A percentile compares a stretch with the other conserved stretches of the same genome.
Evolutionary conservation across 306 rosid genomes (phyloP).

Genomic region (Prunus dulcis): DNA sequence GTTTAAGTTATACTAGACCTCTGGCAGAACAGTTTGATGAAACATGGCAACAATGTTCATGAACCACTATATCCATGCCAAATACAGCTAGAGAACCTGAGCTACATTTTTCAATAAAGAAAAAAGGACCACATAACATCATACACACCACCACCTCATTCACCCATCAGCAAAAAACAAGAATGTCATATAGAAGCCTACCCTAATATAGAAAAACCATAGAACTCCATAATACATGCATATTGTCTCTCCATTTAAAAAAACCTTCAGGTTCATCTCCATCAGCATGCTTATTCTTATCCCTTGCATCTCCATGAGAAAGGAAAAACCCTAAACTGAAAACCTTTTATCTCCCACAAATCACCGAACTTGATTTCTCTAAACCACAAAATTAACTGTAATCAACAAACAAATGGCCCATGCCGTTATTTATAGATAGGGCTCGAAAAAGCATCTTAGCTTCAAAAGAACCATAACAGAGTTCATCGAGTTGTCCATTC

Average conservation of each 20-base stretch:
- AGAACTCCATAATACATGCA: conserved; percentile 30
- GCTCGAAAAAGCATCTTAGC: conserved; percentile 8
- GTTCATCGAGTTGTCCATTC: conserved; percentile 39
- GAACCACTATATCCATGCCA: background rate
- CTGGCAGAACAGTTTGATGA: conserved; percentile 15
- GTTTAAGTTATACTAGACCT: background rate
- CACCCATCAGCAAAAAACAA: background rate
- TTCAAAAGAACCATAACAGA: conserved; percentile 40
- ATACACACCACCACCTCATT: background rate
- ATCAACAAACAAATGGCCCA: conserved; percentile 16
- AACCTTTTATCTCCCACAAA: conserved; percentile 31
- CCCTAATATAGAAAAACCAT: conserved; percentile 16
- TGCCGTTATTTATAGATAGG: conserved; percentile 15
- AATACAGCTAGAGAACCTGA: background rate
- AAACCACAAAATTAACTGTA: conserved; percentile 26
- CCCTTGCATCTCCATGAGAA: conserved; percentile 34
- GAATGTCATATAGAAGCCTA: conserved; percentile 2
- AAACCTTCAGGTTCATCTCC: conserved; percentile 31
- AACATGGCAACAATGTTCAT: conserved; percentile 11
- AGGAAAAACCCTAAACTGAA: conserved; percentile 32
- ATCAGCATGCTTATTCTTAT: conserved; percentile 25
- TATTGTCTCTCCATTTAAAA: conserved; percentile 22
- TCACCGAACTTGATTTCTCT: conserved; percentile 32
- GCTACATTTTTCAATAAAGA: background rate
- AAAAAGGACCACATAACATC: background rate